Base-by-base conservation (phyloP, 2,329 filamentous ascomycete species). In the Calcarisporium arbuscula region DNA sequence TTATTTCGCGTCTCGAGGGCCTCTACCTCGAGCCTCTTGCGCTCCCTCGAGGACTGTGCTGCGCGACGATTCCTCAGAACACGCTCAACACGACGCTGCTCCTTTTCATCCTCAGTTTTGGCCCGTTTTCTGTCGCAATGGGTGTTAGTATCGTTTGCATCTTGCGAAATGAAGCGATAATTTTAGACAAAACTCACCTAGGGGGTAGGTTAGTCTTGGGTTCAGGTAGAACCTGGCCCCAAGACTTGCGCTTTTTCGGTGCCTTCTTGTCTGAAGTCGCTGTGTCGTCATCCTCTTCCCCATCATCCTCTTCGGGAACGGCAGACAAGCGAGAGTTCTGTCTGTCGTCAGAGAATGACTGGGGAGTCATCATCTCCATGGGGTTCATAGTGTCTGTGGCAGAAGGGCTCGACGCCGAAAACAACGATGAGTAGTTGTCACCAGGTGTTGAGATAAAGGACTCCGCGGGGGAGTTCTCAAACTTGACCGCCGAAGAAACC, bases 51-150 rank as follows among this genome's bases (percentile, higher is more conserved):
- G 39, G 94, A 95, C 70, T 96, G 92, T 26, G 92, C 92, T 29
- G 92, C 92, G 40, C 89, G 85, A 46, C 92, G 86, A 58, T 98
- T 98, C 28, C 92, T 83, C 50, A 96, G 86, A 46, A 98, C 92
- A 43, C 92, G 86, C 69, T 98, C 92, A 36, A 96, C 94, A 42
- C 92, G 85, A 28, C 92, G 84, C 63, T 98, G 92, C 65, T 96
- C 92, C 67, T 98, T 98, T 64, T 98, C 92, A 54, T 95, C 92
- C 52, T 94, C 90, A 4, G 92, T 98, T 75, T 96, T 98, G 50
- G 92, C 92, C 43, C 92, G 87, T 77, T 98, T 98, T 47, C 85
- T 87, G 43, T 7, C 16, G 4, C 10, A 12, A 5, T 40, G 32
- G 8, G 33, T 53, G 46, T 58, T 53, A 59, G 30, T 12, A 18